phyloP scores from a whole-genome alignment of 345 rosid genomes.

The Cardiospermum halicacabum region DNA sequence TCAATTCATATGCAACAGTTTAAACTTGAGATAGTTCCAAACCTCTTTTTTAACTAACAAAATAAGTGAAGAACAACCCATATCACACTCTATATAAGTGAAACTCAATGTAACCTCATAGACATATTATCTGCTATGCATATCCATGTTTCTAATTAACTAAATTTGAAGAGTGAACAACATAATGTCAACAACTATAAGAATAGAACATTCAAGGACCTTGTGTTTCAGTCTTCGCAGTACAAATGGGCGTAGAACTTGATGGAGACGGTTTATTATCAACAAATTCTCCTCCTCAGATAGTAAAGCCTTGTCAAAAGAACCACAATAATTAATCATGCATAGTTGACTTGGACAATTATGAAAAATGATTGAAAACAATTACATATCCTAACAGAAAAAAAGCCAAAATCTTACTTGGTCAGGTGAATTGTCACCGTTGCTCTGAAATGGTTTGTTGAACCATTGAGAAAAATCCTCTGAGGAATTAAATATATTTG shows the following conservation, averaged over 20 bases:
- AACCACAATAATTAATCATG: neutral
- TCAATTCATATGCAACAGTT: conserved; percentile 18
- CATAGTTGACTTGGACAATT: neutral
- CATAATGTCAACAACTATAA: neutral
- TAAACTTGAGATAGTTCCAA: neutral
- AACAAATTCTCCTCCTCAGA: conserved; percentile 93
- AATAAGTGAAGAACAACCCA: neutral
- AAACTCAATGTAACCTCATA: neutral
- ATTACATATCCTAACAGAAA: conserved; percentile 11
- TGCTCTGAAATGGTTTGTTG: conserved; percentile 90
- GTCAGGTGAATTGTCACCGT: conserved; percentile 79
- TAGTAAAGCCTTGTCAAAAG: conserved; percentile 55
- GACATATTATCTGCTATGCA: neutral
- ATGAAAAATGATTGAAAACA: conserved; percentile 3
- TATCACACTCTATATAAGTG: neutral
- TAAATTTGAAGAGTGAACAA: conserved; percentile 1
- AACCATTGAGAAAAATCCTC: conserved; percentile 98
- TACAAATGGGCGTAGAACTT: conserved; percentile 94
- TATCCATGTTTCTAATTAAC: neutral
- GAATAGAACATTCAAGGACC: conserved; percentile 35
- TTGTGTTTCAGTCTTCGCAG: conserved; percentile 91
- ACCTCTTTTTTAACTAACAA: neutral
- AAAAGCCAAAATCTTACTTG: conserved; percentile 44
- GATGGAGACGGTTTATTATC: conserved; percentile 90
- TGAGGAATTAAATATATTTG: conserved; percentile 87